Base-by-base conservation (phyloP, 2,329 filamentous ascomycete species). In the Aspergillus ochraceoroseus region DNA sequence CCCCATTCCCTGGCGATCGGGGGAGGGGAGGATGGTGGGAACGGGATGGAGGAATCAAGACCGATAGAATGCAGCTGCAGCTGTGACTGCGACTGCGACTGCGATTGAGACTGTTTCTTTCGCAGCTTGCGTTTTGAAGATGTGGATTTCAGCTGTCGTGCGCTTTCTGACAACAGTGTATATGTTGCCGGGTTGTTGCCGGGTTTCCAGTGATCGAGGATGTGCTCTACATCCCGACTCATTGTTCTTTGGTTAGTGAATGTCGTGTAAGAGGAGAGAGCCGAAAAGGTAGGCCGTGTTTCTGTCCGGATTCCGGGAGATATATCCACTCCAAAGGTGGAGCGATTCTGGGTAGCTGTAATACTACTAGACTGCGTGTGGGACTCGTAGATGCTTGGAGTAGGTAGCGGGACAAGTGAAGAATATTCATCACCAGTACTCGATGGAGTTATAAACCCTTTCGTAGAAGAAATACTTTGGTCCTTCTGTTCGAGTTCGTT, bases 141-240 rank as follows among this genome's bases (percentile, higher is more conserved):
- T 15, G 35, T 30, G 2, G 46, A 15, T 9, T 43, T 38, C 29
- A 22, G 38, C 25, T 38, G 38, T 12, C 52, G 49, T 11, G 46
- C 43, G 7, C 51, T 52, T 19, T 58, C 56, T 8, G 43, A 44
- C 30, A 51, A 53, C 1, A 55, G 33, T 39, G 54, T 48, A 47
- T 67, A 67, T 3, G 46, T 34, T 9, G 51, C 48, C 7, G 66
- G 66, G 33, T 64, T 53, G 15, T 37, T 47, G 11, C 58, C 63
- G 7, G 48, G 41, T 40, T 52, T 45, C 66, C 66, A 69, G 28
- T 67, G 61, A 2, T 59, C 59, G 13, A 68, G 55, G 18, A 66
- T 52, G 25, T 44, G 54, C 20, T 47, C 20, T 11, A 60, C 52
- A 17, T 51, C 58, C 26, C 41, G 53, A 18, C 57, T 44, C 19